These are phyloP conservation scores for Dactylonectria macrodidyma DNA, from an alignment of 2,329 filamentous ascomycete genomes.

Conservation along the genomic window DNA sequence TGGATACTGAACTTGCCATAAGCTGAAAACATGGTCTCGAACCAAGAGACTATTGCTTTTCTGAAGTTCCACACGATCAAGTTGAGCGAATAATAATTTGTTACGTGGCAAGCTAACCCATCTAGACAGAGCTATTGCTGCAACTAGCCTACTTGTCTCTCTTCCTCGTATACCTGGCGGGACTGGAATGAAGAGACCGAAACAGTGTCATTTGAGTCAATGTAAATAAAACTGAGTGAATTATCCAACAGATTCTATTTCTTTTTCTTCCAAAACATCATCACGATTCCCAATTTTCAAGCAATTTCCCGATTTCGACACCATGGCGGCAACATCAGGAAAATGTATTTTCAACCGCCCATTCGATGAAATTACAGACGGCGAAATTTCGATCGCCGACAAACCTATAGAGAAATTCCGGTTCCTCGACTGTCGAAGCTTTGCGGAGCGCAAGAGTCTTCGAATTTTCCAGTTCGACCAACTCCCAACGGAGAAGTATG, in stretches of 20 bases:
- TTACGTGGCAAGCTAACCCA: not conserved
- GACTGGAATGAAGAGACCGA: not conserved
- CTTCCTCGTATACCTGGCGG: not conserved
- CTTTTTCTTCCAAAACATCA: not conserved
- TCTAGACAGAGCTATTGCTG: not conserved
- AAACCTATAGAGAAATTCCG: not conserved
- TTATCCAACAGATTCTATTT: too few species aligned
- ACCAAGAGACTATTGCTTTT: too few species aligned
- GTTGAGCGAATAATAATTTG: not conserved
- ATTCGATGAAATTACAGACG: not conserved
- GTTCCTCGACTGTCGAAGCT: not conserved
- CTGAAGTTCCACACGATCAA: not conserved
- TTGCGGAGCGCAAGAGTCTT: conserved; percentile 1
- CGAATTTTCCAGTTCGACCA: not conserved
- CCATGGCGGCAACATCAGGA: not conserved
- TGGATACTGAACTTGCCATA: too few species aligned
- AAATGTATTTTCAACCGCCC: not conserved
- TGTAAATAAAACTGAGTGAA: too few species aligned
- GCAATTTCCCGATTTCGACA: too few species aligned
- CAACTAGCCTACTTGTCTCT: not conserved
- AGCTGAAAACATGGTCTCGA: too few species aligned
- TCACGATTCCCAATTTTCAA: too few species aligned
- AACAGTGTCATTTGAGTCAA: too few species aligned
- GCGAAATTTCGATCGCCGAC: not conserved
- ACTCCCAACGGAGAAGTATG: not conserved